Evolutionary conservation across 192 early-diverging fungal species (phyloP), one percentile per base, ranked within the genome.

Genomic region (Pilobolus umbonatus): DNA sequence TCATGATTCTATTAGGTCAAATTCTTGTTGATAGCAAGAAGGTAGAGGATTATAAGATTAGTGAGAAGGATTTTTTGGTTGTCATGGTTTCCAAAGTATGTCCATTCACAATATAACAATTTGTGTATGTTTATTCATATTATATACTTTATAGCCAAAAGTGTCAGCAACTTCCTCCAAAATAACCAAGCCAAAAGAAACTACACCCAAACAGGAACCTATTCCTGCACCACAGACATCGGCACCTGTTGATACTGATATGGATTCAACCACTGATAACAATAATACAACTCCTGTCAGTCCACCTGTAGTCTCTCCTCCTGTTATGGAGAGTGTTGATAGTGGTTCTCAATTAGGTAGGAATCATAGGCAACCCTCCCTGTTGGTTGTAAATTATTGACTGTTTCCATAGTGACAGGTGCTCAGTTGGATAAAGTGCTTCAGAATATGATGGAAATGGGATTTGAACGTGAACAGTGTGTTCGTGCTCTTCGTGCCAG

Each of bases 51-150:
- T 84, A 83, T 61, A 85, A 88, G 28, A 88, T 96, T 54, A 77
- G 61, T 19, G 95, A 98, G 64, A 94, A 88, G 70, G 91, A 94
- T 57, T 98, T 98, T 70, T 74, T 98, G 67, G 95, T 98, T 38
- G 80, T 94, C 7, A 98, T 98, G 95, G 84, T 90, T 9, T 81
- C 85, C 63, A 96, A 96, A 85, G 87, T 89, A 79, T 12, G 10
- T 26, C 21, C 10, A n/a, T 0, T 39, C 17, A 29, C 4, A 36
- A 24, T 22, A 49, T 48, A 5, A 21, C 29, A 8, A 34, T 15
- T 53, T 30, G 17, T 2, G 31, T 52, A 15, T 24, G 11, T 22
- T n/a, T n/a, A 29, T 15, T 39, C 17, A 19, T 1, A 39, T 67
- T 39, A 21, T 43, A 10, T 42, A 21, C 21, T 35, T 17, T 62